Conservation (phyloP, 2,329 filamentous ascomycete genomes). For the Aquanectria penicillioides region DNA sequence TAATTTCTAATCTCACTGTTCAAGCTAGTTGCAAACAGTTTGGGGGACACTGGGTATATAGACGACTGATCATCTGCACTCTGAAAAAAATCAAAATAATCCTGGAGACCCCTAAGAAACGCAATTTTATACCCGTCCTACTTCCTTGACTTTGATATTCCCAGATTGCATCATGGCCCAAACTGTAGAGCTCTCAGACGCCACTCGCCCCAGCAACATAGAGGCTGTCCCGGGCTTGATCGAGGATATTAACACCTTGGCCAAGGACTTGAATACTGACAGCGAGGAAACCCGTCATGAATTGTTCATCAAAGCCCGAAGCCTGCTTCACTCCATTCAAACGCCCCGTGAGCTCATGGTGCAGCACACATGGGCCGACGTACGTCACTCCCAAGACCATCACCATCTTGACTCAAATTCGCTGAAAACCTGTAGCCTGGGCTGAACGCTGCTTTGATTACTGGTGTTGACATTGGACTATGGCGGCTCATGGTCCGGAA, state of each 20-base stretch:
- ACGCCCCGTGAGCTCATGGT: conserved; percentile 57
- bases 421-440: conserved; percentile 22
- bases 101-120: no score
- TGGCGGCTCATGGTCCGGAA: conserved; percentile 47
- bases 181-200: neutral
- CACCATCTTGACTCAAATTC: neutral
- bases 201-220: neutral
- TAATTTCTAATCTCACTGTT: no score
- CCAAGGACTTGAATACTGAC: neutral
- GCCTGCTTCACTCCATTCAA: conserved; percentile 44
- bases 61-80: no score
- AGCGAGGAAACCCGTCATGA: conserved; percentile 36
- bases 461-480: conserved; percentile 47
- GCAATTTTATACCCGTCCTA: no score
- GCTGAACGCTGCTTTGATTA: conserved; percentile 32
- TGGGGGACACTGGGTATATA: no score
- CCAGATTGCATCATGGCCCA: no score
- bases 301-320: conserved; percentile 45
- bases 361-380: conserved; percentile 54
- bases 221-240: neutral
- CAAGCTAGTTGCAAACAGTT: no score
- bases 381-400: conserved; percentile 20
- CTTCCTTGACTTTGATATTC: no score
- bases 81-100: no score
- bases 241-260: neutral